Percentiles rank a stretch among this genome's conserved stretches.
phyloP scores from a whole-genome alignment of 148 eudicot genomes.

The Hydrangea macrophylla region DNA sequence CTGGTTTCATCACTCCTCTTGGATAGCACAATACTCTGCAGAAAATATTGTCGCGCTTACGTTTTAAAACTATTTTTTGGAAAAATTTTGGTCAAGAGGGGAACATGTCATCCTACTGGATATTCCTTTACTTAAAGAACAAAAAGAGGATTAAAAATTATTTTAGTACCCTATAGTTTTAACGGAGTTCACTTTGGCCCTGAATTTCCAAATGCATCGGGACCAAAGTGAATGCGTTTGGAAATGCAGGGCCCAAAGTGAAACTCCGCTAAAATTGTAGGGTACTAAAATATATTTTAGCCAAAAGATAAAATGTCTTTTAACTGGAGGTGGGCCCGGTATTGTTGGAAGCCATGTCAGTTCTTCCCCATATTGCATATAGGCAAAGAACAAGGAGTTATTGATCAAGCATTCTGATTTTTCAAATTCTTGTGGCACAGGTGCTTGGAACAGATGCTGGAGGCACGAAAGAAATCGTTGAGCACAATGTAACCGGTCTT shows the following conservation, averaged over 20 bases:
- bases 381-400: not conserved
- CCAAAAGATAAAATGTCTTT: not conserved
- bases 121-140: too few species aligned
- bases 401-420: not conserved
- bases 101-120: not conserved
- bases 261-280: too few species aligned
- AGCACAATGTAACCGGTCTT: conserved; percentile 77
- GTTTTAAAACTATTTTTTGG: not conserved
- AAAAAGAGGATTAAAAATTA: too few species aligned
- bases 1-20: not conserved
- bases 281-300: too few species aligned
- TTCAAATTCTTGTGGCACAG: conserved; percentile 33
- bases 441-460: conserved; percentile 96
- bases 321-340: not conserved
- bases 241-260: too few species aligned
- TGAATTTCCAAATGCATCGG: too few species aligned
- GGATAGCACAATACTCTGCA: not conserved
- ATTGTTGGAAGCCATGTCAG: not conserved
- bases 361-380: not conserved
- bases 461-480: conserved; percentile 89
- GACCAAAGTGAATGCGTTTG: too few species aligned
- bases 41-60: not conserved
- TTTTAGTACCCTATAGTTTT: too few species aligned
- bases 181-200: too few species aligned
- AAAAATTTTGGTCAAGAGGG: not conserved